phyloP scores from a whole-genome alignment of 1,284 basidiomycete species.

The Ganoderma boninense region DNA sequence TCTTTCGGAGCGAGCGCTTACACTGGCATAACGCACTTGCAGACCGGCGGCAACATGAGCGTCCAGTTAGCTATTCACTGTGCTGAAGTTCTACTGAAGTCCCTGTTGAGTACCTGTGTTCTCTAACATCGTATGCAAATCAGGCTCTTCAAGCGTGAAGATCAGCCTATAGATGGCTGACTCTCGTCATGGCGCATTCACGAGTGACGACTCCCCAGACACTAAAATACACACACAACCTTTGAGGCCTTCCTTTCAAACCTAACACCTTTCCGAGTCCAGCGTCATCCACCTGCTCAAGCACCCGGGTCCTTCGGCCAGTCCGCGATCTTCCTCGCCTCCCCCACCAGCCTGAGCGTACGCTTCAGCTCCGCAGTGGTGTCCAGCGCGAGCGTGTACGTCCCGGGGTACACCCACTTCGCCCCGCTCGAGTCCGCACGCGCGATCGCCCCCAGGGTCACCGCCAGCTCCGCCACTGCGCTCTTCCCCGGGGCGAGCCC shows the following conservation, averaged over 20 bases:
- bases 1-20: no score
- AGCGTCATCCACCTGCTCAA: background rate
- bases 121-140: no score
- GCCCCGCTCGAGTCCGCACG: conserved; percentile 59
- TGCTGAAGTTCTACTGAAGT: no score
- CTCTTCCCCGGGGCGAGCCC: conserved; percentile 47
- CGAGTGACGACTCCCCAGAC: background rate
- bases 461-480: conserved; percentile 47
- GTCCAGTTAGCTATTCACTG: no score
- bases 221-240: background rate
- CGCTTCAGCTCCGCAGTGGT: conserved; percentile 39
- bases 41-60: no score
- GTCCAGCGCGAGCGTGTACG: conserved; percentile 49
- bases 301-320: conserved; percentile 45
- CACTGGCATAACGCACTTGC: no score
- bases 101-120: no score
- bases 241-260: background rate
- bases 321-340: conserved; percentile 47
- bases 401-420: conserved; percentile 56
- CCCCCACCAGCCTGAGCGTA: conserved; percentile 53
- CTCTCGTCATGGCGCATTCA: background rate
- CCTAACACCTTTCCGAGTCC: background rate
- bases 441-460: conserved; percentile 60
- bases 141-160: no score
- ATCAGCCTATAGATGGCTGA: background rate